Base-by-base conservation (phyloP, 2,329 filamentous ascomycete genomes). In the Xenoacremonium recifei region DNA sequence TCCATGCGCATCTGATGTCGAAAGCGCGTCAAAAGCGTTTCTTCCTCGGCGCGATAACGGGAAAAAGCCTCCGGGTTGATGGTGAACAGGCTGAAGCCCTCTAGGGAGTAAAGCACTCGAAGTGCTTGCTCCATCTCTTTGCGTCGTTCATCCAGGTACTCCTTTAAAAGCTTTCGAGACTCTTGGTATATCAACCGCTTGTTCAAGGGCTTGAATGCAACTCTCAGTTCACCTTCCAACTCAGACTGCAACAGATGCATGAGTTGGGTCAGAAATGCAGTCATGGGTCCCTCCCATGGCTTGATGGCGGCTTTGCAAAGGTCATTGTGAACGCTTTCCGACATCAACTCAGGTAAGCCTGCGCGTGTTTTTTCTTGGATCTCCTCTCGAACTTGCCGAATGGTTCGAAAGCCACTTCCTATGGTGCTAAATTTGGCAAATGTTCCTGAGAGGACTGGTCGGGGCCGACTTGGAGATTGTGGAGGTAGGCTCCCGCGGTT, bases 311-410 rank as follows among this genome's bases (percentile, higher is more conserved):
- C 64, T 13, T 71, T 66, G 34, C 77, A 80, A 13, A 87, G 67
- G 0, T 70, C 69, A 20, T 82, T 75, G 17, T 83, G 80, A 0
- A 85, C 80, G 27, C 79, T 76, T 0, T 77, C 73, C 0, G 82
- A 76, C 0, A 80, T 75, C 1, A 81, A 70, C 6, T 76, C 74
- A 0, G 80, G 80, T 50, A 82, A 70, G 0, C 82, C 81, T 0
- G 79, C 74, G 15, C 70, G 70, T 19, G 75, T 76, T 11, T 78
- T 77, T 4, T 69, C 63, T 15, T 68, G 62, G 12, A 85, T 82
- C 10, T 81, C 72, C 0, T 68, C 61, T 0, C 75, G 72, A 2
- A 87, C 77, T 27, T 75, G 65, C 4, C 62, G 61, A 3, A 82
- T 64, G 1, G 72, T 74, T 21, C 73, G 65, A 4, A 72, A 71